phyloP scores from a whole-genome alignment of 768 basidiomycete genomes.

The Suillus plorans region DNA sequence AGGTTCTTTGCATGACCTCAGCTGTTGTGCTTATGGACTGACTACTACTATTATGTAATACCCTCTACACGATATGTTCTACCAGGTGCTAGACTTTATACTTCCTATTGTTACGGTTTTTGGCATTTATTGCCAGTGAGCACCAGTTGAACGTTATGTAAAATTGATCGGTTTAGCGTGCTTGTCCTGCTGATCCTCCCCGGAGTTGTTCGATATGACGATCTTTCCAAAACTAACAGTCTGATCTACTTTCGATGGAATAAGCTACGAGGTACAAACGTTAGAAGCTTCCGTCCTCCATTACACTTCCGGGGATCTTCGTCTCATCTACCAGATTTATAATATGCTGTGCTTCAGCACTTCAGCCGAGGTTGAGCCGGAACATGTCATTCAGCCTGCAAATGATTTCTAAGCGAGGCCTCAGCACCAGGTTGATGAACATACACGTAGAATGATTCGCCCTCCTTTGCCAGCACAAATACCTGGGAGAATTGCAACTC shows the following conservation, averaged over 20 bases:
- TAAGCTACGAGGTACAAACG: slow-evolving; percentile 13
- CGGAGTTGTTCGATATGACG: not conserved
- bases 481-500: slow-evolving; percentile 90
- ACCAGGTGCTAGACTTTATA: slow-evolving; percentile 10
- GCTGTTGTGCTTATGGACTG: slow-evolving; percentile 11
- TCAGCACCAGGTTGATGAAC: slow-evolving; percentile 28
- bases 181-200: not conserved
- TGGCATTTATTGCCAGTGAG: no score
- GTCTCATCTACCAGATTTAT: slow-evolving; percentile 5
- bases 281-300: slow-evolving; percentile 22
- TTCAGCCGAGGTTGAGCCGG: slow-evolving; percentile 75
- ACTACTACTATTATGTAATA: slow-evolving; percentile 25
- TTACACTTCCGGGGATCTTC: slow-evolving; percentile 13
- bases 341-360: slow-evolving; percentile 23
- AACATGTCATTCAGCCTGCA: slow-evolving; percentile 84
- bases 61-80: slow-evolving; percentile 27
- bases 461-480: slow-evolving; percentile 88
- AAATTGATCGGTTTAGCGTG: not conserved
- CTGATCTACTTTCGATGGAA: not conserved
- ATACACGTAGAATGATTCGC: slow-evolving; percentile 79
- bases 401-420: slow-evolving; percentile 10
- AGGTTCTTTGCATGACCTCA: slow-evolving; percentile 3
- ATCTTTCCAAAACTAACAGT: not conserved
- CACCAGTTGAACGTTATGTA: not conserved
- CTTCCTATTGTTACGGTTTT: not conserved